Evolutionary conservation across 2,329 filamentous ascomycete species (phyloP), one percentile per base, ranked within the genome.

Genomic region (Westerdykella aurantiaca): DNA sequence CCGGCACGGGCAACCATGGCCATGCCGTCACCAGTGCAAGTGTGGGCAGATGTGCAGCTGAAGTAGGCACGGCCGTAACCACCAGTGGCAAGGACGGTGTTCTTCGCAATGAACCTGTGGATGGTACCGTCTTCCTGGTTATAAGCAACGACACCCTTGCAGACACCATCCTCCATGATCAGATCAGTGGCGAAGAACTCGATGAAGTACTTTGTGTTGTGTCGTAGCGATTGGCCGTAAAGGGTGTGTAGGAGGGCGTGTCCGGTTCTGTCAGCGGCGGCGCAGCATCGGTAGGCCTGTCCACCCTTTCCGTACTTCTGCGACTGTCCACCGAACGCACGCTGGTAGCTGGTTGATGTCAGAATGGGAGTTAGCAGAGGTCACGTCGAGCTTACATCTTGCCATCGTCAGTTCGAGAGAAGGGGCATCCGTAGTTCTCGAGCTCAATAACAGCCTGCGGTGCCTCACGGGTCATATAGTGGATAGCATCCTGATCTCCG

Each of bases 131-230:
- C 93, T 74, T 98, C 91, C 75, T 96, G 90, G 80, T 96, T 97
- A 75, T 96, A 96, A 47, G 91, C 91, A 56, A 97, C 79, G 56
- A 97, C 87, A 81, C 93, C 93, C 57, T 90, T 90, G 78, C 91
- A 97, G 71, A 91, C 86, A 49, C 91, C 91, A 62, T 94, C 87
- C 74, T 96, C 86, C 93, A 97, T 97, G 63, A 98, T 86, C 71
- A 97, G 76, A 68, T 97, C 93, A 56, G 95, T 80, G 60, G 90
- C 93, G 70, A 97, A 98, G 79, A 90, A 97, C 74, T 97, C 93
- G 70, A 98, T 96, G 75, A 98, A 97, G 80, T 96, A 98, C 78
- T 96, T 96, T 66, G 91, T 96, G 79, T 96, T 95, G 80, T 97
- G 89, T 67, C 88, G 80, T 49, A 97, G 81, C 42, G 90, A 96